These are phyloP conservation scores for Aspergillus phoenicis DNA, from an alignment of 2,329 filamentous ascomycete species.

Conservation along the genomic window DNA sequence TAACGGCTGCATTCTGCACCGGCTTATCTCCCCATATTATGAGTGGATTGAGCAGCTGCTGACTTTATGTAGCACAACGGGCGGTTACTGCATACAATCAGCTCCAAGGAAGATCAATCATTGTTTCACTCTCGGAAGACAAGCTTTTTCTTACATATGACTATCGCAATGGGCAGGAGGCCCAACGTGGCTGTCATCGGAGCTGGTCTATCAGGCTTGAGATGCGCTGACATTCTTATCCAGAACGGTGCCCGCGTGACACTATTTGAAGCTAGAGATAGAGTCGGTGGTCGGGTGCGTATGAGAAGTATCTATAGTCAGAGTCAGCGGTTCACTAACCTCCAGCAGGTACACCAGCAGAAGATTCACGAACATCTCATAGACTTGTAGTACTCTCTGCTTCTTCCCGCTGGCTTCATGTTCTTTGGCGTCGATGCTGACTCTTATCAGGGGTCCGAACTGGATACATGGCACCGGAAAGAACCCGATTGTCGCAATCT, in stretches of 20 bases:
- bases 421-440: slow-evolving; percentile 17
- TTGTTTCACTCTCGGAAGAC: background rate
- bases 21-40: background rate
- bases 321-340: slow-evolving; percentile 9
- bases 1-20: background rate
- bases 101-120: background rate
- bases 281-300: slow-evolving; percentile 60
- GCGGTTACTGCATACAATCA: background rate
- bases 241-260: slow-evolving; percentile 60
- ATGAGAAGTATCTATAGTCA: background rate
- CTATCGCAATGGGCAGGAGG: slow-evolving; percentile 36
- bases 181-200: slow-evolving; percentile 62
- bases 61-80: background rate
- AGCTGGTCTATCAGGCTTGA: slow-evolving; percentile 61
- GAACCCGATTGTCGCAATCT: slow-evolving; percentile 63
- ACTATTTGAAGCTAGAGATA: slow-evolving; percentile 61
- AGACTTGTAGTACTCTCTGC: slow-evolving; percentile 54
- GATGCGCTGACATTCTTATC: slow-evolving; percentile 61
- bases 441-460: slow-evolving; percentile 57
- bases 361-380: slow-evolving; percentile 53
- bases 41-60: background rate
- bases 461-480: slow-evolving; percentile 66
- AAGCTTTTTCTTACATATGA: background rate
- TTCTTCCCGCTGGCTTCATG: background rate
- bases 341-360: slow-evolving; percentile 52